Base-by-base conservation (phyloP, 1,284 basidiomycete species). In the Sporisorium reilianum region DNA sequence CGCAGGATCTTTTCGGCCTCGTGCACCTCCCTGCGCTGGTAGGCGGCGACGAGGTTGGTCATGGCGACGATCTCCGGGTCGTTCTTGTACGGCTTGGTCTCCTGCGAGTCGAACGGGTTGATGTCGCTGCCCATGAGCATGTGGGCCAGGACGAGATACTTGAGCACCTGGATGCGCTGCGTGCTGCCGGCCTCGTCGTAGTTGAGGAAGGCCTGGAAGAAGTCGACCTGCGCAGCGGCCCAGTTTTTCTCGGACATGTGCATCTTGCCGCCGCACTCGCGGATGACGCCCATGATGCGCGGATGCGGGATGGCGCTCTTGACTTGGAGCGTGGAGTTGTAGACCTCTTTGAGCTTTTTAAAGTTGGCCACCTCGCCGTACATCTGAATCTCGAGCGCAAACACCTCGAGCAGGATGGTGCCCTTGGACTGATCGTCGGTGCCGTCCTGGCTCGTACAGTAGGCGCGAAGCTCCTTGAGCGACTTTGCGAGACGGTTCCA, bases 201-300 rank as follows among this genome's bases (percentile, higher is more conserved):
- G 85, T 95, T 97, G 79, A 93, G 90, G 88, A 99, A 99, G 1
- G 95, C 95, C 80, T 98, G 95, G 86, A 98, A 99, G 85, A 99
- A 97, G 86, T 99, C 96, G 81, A 94, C 93, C 75, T 94, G 96
- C 0, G 97, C 97, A 54, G 93, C 91, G 66, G 92, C 92, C 95
- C 96, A 99, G 86, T 97, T 92, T 73, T 93, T 93, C 88, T 99
- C 97, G 63, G 93, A 94, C 97, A 99, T 99, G 94, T 97, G 97
- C 97, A 99, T 99, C 87, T 99, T 99, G 9, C 97, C 97, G 14
- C 97, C 97, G 77, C 96, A 98, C 85, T 99, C 97, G 82, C 95
- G 94, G 86, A 99, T 99, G 57, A 98, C 93, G 55, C 96, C 97
- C 92, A 98, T 95, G 82, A 99, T 98, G 26, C 95, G 90, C 9